Base-by-base conservation (phyloP, 2,329 filamentous ascomycete genomes). In the Cytospora schulzeri region DNA sequence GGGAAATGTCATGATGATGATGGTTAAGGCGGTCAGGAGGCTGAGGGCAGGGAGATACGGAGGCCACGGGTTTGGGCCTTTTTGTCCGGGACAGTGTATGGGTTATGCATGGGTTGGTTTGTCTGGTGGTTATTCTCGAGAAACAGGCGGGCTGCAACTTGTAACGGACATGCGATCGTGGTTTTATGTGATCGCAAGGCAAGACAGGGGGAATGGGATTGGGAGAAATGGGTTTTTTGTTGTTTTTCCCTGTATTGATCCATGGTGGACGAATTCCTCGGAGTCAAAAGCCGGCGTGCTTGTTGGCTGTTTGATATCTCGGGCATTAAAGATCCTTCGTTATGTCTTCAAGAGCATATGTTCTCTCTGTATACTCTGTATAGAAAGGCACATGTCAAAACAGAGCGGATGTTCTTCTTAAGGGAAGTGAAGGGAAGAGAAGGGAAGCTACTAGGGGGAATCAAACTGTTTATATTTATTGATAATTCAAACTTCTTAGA, bases 271-370 rank as follows among this genome's bases (percentile, higher is more conserved):
- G 54, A 52, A 29, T 56, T 51, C 22, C 38, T 51, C 29, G 54
- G 50, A 8, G 52, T 35, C 55, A 62, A 48, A 62, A 56, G 41
- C 38, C 28, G 60, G 60, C 52, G 22, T 50, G 52, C 29, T 51
- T 29, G 41, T 56, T 56, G 60, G 52, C 41, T 62, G 60, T 50
- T 62, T 35, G 52, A 51, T 57, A 56, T 31, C 56, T 26, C 41
- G 31, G 60, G 52, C 45, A 24, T 56, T 26, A 17, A 48, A 56
- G 38, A 62, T 54, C 60, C 33, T 56, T 56, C 60, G 31, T 51
- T 62, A n/a, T 55, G 52, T 38, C 38, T 12, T 38, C 26, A 11
- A 35, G 50, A 52, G 60, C 41, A 56, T 26, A 33, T 50, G 24
- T 35, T 56, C 33, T n/a, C 50, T 26, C 28, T 51, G 50, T 53